Percentiles rank a stretch among this genome's conserved stretches.
These are phyloP conservation scores for Colletotrichum noveboracense DNA, from an alignment of 2,329 filamentous ascomycete species.

Conservation along the genomic window DNA sequence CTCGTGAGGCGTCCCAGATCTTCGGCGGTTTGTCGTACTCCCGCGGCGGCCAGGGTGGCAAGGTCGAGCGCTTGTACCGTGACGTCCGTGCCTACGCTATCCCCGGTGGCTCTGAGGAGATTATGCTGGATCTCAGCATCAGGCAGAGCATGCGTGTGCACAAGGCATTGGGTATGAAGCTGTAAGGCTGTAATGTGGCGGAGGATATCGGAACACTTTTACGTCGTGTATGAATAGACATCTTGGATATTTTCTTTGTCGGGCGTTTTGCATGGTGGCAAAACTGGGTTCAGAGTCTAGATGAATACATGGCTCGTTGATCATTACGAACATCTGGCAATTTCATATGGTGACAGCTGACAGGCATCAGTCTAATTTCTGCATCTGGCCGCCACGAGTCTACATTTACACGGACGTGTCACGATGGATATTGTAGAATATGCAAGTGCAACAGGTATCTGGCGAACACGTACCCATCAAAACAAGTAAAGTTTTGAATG, in stretches of 20 bases:
- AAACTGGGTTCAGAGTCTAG: conserved; percentile 2
- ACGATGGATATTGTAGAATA: too few relatives aligned
- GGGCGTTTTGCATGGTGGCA: conserved; percentile 21
- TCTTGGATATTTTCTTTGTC: conserved; percentile 15
- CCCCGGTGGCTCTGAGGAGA: conserved; percentile 95
- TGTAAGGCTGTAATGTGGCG: conserved; percentile 55
- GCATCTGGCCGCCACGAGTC: too few relatives aligned
- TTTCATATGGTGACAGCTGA: not conserved
- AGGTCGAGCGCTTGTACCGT: conserved; percentile 92
- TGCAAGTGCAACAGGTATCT: too few relatives aligned
- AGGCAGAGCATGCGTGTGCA: conserved; percentile 88
- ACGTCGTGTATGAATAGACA: conserved; percentile 19
- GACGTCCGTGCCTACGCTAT: conserved; percentile 97
- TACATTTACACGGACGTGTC: too few relatives aligned
- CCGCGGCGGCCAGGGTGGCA: conserved; percentile 91
- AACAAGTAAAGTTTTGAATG: too few relatives aligned
- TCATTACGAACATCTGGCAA: not conserved
- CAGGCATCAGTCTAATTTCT: not conserved
- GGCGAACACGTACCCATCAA: too few relatives aligned
- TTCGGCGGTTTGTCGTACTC: conserved; percentile 94
- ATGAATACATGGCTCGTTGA: conserved; percentile 6
- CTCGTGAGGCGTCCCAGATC: conserved; percentile 94
- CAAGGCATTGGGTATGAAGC: conserved; percentile 93
- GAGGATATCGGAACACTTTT: not conserved
- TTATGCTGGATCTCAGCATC: conserved; percentile 97